phyloP scores from a whole-genome alignment of 2,329 filamentous ascomycete species.

The Ophiostoma piceae region DNA sequence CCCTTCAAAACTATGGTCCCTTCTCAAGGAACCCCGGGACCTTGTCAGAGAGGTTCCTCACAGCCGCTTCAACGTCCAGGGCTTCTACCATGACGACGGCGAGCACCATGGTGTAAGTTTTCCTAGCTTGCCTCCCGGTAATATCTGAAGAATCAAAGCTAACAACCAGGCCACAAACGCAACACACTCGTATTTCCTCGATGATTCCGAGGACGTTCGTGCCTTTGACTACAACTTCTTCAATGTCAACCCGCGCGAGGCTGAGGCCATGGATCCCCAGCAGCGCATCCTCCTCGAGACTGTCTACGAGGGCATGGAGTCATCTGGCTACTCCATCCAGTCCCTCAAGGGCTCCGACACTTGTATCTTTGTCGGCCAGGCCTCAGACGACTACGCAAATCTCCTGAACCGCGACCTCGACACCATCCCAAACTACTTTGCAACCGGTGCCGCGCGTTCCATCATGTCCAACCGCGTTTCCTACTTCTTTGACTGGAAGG shows the following conservation, averaged over 20 bases:
- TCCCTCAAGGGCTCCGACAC: constrained; percentile 31
- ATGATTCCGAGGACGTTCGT: constrained; percentile 30
- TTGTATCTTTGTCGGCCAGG: constrained; percentile 34
- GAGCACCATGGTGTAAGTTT: constrained; percentile 23
- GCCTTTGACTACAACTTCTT: constrained; percentile 38
- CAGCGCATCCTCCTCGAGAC: constrained; percentile 35
- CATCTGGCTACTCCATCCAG: constrained; percentile 32
- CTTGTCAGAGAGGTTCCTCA: constrained; percentile 21
- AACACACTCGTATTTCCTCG: constrained; percentile 33
- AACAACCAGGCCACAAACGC: constrained; percentile 19
- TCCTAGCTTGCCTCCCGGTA: neutral
- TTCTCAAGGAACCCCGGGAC: constrained; percentile 20
- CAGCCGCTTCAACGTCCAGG: constrained; percentile 24
- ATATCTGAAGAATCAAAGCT: neutral
- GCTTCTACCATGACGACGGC: constrained; percentile 24
- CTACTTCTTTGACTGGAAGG: constrained; percentile 36
- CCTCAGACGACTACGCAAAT: constrained; percentile 31
- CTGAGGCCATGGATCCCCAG: constrained; percentile 35
- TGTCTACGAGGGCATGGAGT: constrained; percentile 36
- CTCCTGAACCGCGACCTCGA: constrained; percentile 23
- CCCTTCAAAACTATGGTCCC: constrained; percentile 25
- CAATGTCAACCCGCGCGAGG: constrained; percentile 33
- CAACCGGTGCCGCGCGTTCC: constrained; percentile 30
- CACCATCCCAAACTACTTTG: constrained; percentile 26
- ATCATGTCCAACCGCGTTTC: constrained; percentile 36